Conservation (phyloP, 1,284 basidiomycete species). For the Pyrrhoderma lamaoense region DNA sequence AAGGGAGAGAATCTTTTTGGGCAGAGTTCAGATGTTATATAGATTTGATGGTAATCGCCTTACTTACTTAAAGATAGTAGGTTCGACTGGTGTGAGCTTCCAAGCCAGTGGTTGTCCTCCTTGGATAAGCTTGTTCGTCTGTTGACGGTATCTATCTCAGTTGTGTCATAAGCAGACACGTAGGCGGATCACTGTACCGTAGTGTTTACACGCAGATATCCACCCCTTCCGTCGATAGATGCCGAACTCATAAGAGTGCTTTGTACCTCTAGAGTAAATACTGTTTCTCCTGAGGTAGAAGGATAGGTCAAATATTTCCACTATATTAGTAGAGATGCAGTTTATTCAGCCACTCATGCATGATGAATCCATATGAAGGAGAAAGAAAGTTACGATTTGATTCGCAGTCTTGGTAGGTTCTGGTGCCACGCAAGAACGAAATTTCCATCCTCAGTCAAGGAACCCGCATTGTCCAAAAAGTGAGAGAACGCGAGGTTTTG, state of each 20-base stretch:
- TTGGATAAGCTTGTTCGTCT: conserved; percentile 13
- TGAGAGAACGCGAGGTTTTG: conserved; percentile 9
- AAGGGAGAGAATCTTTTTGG: conserved; percentile 1
- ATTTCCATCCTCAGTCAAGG: conserved; percentile 5
- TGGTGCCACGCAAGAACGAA: conserved; percentile 8
- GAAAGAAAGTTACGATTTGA: background rate
- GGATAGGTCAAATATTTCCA: conserved; percentile 14
- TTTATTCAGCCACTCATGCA: too few relatives aligned
- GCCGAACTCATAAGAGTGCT: background rate
- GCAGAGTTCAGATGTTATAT: background rate
- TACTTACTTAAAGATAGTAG: conserved; percentile 10
- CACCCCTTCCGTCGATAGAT: conserved; percentile 3
- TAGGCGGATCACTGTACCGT: background rate
- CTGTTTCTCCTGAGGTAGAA: conserved; percentile 6
- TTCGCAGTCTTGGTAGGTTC: conserved; percentile 4
- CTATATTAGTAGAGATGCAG: background rate
- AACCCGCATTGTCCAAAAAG: conserved; percentile 9
- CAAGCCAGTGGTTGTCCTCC: conserved; percentile 10
- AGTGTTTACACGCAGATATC: conserved; percentile 10
- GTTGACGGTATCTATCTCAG: background rate
- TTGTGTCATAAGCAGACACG: background rate
- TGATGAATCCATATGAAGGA: too few relatives aligned
- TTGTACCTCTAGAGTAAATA: conserved; percentile 10
- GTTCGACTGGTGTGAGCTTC: conserved; percentile 5
- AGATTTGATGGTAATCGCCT: background rate